These are phyloP conservation scores for Papiliotrema laurentii DNA, from an alignment of 1,284 basidiomycete species.

Conservation along the genomic window DNA sequence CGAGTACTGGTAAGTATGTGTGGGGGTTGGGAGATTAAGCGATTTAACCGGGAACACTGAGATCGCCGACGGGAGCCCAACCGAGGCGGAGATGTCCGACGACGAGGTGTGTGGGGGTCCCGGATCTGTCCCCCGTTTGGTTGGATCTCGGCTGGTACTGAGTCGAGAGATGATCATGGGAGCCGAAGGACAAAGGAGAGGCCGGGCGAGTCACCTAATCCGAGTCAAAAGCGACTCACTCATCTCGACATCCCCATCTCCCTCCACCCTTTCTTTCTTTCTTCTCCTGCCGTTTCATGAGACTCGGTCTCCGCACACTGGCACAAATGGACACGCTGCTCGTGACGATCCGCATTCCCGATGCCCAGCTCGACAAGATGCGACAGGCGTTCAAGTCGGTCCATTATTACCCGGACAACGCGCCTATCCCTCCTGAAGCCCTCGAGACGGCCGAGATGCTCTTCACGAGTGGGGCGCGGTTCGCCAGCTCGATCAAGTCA, in stretches of 20 bases:
- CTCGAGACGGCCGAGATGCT: slow-evolving; percentile 23
- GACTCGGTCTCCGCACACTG: slow-evolving; percentile 1
- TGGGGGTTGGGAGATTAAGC: background rate
- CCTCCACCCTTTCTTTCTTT: background rate
- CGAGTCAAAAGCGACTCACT: background rate
- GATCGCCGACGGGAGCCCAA: background rate
- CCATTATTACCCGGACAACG: slow-evolving; percentile 26
- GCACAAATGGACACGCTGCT: slow-evolving; percentile 9
- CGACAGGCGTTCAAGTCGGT: slow-evolving; percentile 29
- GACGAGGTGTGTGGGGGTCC: background rate
- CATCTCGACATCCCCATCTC: background rate
- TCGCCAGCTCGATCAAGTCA: slow-evolving; percentile 16
- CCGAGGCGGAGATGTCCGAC: background rate
- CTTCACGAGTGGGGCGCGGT: slow-evolving; percentile 7
- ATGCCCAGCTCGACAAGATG: slow-evolving; percentile 19
- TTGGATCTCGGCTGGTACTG: too few relatives aligned
- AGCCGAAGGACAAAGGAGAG: too few relatives aligned
- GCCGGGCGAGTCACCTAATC: background rate
- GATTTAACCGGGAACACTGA: too few relatives aligned
- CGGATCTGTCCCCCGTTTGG: too few relatives aligned
- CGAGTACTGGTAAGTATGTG: background rate
- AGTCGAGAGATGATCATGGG: too few relatives aligned
- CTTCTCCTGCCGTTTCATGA: background rate
- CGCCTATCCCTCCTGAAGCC: slow-evolving; percentile 17
- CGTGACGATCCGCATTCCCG: slow-evolving; percentile 17